phyloP scores from a whole-genome alignment of 345 rosid species.

The Pistacia vera region DNA sequence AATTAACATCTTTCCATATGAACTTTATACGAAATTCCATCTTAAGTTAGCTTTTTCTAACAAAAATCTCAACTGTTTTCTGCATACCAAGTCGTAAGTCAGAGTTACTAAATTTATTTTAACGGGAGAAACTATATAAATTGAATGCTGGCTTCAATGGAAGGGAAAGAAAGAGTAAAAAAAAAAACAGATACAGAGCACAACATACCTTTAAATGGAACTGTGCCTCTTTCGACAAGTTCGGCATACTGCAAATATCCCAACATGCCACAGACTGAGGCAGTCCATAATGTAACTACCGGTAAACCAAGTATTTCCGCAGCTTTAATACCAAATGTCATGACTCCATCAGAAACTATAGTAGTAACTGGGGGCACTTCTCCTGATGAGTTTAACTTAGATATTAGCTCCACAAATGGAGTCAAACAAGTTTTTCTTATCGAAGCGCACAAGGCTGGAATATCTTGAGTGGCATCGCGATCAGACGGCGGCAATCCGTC shows the following conservation, averaged over 20 bases:
- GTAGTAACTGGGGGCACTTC: constrained; percentile 27
- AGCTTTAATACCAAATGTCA: constrained; percentile 29
- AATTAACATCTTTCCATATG: too few species aligned
- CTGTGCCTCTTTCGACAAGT: constrained; percentile 25
- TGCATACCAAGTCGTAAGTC: too few species aligned
- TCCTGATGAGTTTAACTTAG: constrained; percentile 16
- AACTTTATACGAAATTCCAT: too few species aligned
- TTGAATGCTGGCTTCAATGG: too few species aligned
- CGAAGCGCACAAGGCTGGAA: constrained; percentile 16
- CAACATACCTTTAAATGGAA: constrained; percentile 32
- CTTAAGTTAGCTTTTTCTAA: too few species aligned
- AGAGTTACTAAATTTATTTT: too few species aligned
- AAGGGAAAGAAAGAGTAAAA: too few species aligned
- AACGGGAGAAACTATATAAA: too few species aligned
- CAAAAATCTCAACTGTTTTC: too few species aligned
- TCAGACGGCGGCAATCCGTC: constrained; percentile 35
- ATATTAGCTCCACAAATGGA: constrained; percentile 34
- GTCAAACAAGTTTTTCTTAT: constrained; percentile 28
- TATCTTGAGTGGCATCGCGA: constrained; percentile 28
- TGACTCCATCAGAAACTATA: constrained; percentile 35
- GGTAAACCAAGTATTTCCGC: constrained; percentile 32
- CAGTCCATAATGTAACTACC: constrained; percentile 27
- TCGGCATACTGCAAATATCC: constrained; percentile 22
- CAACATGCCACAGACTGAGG: constrained; percentile 30
- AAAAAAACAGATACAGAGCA: not conserved